A percentile compares a stretch with the other conserved stretches of the same genome.
These are phyloP conservation scores for Globisporangium irregulare DNA, from an alignment of 352 stramenopile species.

Conservation along the genomic window DNA sequence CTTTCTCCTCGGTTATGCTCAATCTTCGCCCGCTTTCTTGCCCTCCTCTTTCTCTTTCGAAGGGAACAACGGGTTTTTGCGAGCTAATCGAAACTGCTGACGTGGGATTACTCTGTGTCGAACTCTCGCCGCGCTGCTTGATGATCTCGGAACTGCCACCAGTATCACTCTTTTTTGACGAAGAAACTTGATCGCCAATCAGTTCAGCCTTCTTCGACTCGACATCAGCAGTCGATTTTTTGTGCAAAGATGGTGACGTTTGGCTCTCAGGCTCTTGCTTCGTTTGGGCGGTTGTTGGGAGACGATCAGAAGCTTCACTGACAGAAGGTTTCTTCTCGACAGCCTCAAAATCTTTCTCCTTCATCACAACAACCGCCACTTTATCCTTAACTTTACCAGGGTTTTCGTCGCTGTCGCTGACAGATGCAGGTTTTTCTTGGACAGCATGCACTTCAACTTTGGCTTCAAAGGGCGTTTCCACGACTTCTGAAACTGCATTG, in stretches of 20 bases:
- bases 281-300: not conserved
- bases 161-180: not conserved
- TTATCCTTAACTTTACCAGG: not conserved
- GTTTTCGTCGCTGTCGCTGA: not conserved
- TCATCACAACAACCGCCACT: not conserved
- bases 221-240: not conserved
- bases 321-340: not conserved
- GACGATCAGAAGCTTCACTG: not conserved
- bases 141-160: not conserved
- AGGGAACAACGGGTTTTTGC: not conserved
- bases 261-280: not conserved
- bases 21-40: slow-evolving; percentile 4
- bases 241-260: not conserved
- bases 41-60: not conserved
- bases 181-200: not conserved
- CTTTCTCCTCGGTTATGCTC: slow-evolving; percentile 25
- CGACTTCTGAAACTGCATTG: not conserved
- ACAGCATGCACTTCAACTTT: not conserved
- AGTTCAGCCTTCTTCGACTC: not conserved
- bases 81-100: not conserved
- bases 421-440: not conserved
- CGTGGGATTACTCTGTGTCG: not conserved
- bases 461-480: not conserved
- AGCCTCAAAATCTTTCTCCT: not conserved
- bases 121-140: not conserved